These are phyloP conservation scores for Fusarium subglutinans DNA, from an alignment of 2,329 filamentous ascomycete genomes.

Conservation along the genomic window DNA sequence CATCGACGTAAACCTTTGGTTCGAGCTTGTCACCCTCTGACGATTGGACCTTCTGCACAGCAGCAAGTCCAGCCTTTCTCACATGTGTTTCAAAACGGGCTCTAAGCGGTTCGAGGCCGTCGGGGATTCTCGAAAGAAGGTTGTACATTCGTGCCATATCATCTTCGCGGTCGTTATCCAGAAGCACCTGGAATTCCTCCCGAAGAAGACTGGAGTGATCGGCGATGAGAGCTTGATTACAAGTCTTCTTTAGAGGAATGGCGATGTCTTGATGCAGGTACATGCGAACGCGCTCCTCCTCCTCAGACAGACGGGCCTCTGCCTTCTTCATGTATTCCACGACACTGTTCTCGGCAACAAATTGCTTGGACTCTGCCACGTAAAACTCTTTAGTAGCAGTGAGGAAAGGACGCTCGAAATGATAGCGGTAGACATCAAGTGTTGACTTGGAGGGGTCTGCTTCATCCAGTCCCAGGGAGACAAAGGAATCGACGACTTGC, in stretches of 20 bases:
- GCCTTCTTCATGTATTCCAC: conserved; percentile 99
- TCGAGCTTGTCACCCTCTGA: conserved; percentile 89
- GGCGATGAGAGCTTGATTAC: conserved; percentile 88
- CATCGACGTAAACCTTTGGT: conserved; percentile 96
- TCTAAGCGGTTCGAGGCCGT: conserved; percentile 89
- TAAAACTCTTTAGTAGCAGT: conserved; percentile 87
- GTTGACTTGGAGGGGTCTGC: conserved; percentile 93
- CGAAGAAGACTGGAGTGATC: conserved; percentile 87
- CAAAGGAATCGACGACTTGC: conserved; percentile 94
- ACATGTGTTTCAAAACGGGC: conserved; percentile 92
- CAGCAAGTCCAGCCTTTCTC: conserved; percentile 84
- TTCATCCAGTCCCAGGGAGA: conserved; percentile 93
- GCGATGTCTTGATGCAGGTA: conserved; percentile 94
- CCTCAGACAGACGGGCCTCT: conserved; percentile 85
- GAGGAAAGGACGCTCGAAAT: conserved; percentile 94
- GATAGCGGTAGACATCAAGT: conserved; percentile 90
- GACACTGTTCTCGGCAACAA: conserved; percentile 95
- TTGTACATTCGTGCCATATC: conserved; percentile 98
- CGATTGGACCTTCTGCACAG: conserved; percentile 89
- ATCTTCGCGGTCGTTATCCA: conserved; percentile 94
- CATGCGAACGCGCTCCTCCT: conserved; percentile 91
- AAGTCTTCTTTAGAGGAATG: conserved; percentile 82
- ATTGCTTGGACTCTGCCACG: conserved; percentile 89
- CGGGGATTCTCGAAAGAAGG: conserved; percentile 86
- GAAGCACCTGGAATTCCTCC: conserved; percentile 93